Conservation (phyloP, 306 rosid genomes). For the Vicia villosa region DNA sequence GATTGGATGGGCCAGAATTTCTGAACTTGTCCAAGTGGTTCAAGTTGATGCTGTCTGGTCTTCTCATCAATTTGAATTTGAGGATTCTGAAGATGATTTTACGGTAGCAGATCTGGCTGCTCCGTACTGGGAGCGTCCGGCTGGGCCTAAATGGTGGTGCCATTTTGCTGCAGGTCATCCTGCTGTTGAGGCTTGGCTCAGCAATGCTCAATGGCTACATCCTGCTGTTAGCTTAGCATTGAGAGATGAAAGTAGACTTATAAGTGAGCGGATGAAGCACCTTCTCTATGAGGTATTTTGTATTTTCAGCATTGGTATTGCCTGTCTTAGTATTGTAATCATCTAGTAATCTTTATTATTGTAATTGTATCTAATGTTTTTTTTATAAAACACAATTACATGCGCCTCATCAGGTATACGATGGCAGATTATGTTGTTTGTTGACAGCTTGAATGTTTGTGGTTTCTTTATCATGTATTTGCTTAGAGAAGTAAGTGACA, state of each 20-base stretch:
- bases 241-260: conserved; percentile 79
- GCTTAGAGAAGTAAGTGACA: not conserved
- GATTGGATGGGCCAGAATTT: conserved; percentile 88
- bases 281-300: conserved; percentile 78
- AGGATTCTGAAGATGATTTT: conserved; percentile 65
- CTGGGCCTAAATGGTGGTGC: conserved; percentile 97
- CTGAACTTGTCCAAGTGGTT: conserved; percentile 69
- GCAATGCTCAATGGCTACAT: conserved; percentile 80
- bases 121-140: conserved; percentile 91
- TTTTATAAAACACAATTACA: conserved; percentile 21
- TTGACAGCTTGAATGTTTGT: conserved; percentile 1
- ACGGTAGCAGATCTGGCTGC: conserved; percentile 90
- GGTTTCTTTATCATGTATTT: conserved; percentile 9
- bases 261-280: conserved; percentile 88
- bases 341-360: not conserved
- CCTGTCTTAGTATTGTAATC: conserved; percentile 6
- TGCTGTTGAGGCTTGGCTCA: conserved; percentile 68
- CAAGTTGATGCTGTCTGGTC: conserved; percentile 68
- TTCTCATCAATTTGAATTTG: conserved; percentile 47
- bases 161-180: conserved; percentile 82
- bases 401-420: conserved; percentile 14
- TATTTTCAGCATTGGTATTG: conserved; percentile 25
- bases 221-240: conserved; percentile 89
- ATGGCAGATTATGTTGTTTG: not conserved
- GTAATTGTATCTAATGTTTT: not conserved